phyloP scores from a whole-genome alignment of 306 rosid species.

The Ormosia emarginata region DNA sequence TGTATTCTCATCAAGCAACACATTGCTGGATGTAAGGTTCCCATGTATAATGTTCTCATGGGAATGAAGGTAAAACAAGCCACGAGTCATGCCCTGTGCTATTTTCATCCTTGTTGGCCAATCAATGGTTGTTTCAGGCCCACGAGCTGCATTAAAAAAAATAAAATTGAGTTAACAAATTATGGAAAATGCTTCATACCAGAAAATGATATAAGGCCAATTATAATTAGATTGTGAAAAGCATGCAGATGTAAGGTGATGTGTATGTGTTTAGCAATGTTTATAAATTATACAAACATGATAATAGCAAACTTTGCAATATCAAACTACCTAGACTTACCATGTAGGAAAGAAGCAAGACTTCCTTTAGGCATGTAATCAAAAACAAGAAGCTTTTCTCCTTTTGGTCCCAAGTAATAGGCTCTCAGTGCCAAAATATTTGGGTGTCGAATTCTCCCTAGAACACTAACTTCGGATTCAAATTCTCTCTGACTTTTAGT shows the following conservation, averaged over 20 bases:
- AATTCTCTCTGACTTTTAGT: constrained; percentile 80
- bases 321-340: constrained; percentile 33
- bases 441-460: constrained; percentile 80
- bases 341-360: constrained; percentile 78
- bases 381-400: constrained; percentile 89
- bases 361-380: constrained; percentile 79
- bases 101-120: constrained; percentile 91
- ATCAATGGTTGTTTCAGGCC: constrained; percentile 59
- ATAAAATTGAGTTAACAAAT: neutral
- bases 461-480: constrained; percentile 63
- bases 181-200: neutral
- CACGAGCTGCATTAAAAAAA: constrained; percentile 52
- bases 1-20: constrained; percentile 59
- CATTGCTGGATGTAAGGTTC: constrained; percentile 78
- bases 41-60: constrained; percentile 75
- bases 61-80: constrained; percentile 70
- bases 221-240: neutral
- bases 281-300: neutral
- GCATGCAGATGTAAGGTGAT: neutral
- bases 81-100: constrained; percentile 67
- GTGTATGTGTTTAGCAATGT: no score
- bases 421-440: constrained; percentile 82
- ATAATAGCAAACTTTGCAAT: neutral
- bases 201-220: no score
- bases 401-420: constrained; percentile 81